Conservation (phyloP, 352 stramenopile species). For the Globisporangium sylvaticum region DNA sequence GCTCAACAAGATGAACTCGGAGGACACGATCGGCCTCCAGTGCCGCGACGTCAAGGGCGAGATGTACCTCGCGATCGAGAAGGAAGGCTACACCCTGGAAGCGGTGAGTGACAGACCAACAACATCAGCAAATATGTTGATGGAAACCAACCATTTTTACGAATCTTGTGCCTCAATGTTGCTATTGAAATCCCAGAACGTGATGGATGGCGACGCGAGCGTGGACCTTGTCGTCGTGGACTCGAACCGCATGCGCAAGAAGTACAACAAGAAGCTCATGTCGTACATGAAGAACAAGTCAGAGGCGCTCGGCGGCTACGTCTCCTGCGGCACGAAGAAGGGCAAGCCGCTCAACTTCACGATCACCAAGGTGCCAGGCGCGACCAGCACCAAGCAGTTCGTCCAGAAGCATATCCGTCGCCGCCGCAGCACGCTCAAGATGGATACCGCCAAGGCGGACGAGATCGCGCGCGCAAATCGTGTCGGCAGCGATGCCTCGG, state of each 20-base stretch:
- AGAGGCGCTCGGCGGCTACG: conserved; percentile 35
- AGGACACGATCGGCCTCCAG: conserved; percentile 57
- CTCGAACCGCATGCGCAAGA: conserved; percentile 72
- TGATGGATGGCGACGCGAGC: conserved; percentile 38
- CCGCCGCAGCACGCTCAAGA: conserved; percentile 32
- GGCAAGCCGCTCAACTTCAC: conserved; percentile 35
- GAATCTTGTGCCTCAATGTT: not conserved
- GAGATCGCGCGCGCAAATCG: conserved; percentile 35
- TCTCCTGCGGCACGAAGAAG: conserved; percentile 53
- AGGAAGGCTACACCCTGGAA: conserved; percentile 41
- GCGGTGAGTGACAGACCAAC: conserved; percentile 21
- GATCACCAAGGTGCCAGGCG: conserved; percentile 28
- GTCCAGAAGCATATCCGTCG: conserved; percentile 44
- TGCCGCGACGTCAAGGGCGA: conserved; percentile 52
- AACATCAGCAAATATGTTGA: no score
- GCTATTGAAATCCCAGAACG: conserved; percentile 14
- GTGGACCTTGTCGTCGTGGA: conserved; percentile 56
- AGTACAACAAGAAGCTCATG: conserved; percentile 55
- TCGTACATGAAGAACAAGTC: conserved; percentile 40
- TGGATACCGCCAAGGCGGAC: conserved; percentile 43
- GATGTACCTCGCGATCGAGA: conserved; percentile 66
- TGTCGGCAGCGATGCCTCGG: conserved; percentile 44
- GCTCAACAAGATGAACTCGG: conserved; percentile 64
- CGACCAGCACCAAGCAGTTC: conserved; percentile 33
- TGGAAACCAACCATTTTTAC: no score